Conservation (phyloP, 2,329 filamentous ascomycete genomes). For the Epichloe aotearoae region DNA sequence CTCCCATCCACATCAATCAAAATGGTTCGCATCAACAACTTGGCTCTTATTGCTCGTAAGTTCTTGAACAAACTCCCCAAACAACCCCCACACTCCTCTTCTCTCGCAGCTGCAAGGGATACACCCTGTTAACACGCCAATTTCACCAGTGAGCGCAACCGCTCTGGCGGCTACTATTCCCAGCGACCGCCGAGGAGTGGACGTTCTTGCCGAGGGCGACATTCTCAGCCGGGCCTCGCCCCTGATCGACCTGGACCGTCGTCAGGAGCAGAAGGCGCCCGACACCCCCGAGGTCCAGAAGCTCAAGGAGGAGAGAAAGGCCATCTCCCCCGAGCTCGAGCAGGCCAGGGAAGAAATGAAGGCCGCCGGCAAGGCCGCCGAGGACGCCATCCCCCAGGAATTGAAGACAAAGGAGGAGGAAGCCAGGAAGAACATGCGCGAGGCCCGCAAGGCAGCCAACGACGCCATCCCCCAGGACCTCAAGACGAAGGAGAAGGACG, state of each 20-base stretch:
- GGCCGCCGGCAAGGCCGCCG: neutral
- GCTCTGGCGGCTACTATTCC: conserved; percentile 2
- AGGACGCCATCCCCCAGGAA: neutral
- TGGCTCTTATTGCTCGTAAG: conserved; percentile 5
- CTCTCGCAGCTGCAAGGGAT: no score
- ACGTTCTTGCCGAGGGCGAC: neutral
- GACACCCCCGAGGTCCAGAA: conserved; percentile 2
- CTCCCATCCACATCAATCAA: neutral
- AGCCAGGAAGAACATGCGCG: neutral
- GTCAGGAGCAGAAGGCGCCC: neutral
- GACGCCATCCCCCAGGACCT: neutral
- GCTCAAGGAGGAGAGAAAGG: conserved; percentile 2
- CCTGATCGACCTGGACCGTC: neutral
- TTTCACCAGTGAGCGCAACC: conserved; percentile 2
- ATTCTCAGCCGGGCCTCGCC: neutral
- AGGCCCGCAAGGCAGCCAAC: neutral
- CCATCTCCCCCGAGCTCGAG: conserved; percentile 1
- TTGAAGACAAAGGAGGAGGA: neutral
- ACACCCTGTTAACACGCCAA: neutral
- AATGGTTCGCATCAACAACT: conserved; percentile 5
- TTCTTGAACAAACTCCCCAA: neutral
- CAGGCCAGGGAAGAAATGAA: neutral
- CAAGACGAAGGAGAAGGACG: neutral
- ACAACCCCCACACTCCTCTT: no score
- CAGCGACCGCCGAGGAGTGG: neutral